Conservation (phyloP, 225 moss, liverwort and hornwort species). For the Sphagnum contortum region DNA sequence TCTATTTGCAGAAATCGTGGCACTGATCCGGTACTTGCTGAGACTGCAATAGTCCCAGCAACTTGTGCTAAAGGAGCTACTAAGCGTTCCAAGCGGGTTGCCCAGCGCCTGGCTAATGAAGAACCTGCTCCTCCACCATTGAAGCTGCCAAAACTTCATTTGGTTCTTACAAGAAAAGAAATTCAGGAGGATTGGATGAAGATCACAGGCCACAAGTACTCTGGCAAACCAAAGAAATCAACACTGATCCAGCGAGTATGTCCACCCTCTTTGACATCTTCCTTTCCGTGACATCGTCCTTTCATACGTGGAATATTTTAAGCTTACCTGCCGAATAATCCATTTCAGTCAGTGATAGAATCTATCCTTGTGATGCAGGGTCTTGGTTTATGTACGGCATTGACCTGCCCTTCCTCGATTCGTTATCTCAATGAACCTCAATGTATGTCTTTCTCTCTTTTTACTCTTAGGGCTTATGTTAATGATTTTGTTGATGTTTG, state of each 20-base stretch:
- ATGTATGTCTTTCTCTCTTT: constrained; percentile 39
- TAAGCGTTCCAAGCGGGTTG: constrained; percentile 94
- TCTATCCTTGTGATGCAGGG: constrained; percentile 44
- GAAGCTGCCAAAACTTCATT: constrained; percentile 91
- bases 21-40: constrained; percentile 50
- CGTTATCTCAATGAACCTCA: constrained; percentile 95
- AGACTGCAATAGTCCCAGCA: constrained; percentile 44
- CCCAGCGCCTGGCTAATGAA: constrained; percentile 86
- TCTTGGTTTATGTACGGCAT: constrained; percentile 83
- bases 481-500: too few species aligned
- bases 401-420: constrained; percentile 95
- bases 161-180: constrained; percentile 88
- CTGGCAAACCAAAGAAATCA: constrained; percentile 92
- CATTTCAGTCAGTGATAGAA: too few species aligned
- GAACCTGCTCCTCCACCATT: constrained; percentile 94
- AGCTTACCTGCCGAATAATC: too few species aligned
- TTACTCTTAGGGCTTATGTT: too few species aligned
- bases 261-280: neutral
- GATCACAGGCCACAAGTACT: constrained; percentile 90
- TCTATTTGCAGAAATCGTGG: constrained; percentile 61
- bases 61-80: constrained; percentile 75
- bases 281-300: too few species aligned
- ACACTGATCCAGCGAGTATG: constrained; percentile 78
- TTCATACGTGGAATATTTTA: too few species aligned
- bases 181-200: constrained; percentile 99